Evolutionary conservation across 768 basidiomycete genomes (phyloP).

Genomic region (Hirschioporus abietinus): DNA sequence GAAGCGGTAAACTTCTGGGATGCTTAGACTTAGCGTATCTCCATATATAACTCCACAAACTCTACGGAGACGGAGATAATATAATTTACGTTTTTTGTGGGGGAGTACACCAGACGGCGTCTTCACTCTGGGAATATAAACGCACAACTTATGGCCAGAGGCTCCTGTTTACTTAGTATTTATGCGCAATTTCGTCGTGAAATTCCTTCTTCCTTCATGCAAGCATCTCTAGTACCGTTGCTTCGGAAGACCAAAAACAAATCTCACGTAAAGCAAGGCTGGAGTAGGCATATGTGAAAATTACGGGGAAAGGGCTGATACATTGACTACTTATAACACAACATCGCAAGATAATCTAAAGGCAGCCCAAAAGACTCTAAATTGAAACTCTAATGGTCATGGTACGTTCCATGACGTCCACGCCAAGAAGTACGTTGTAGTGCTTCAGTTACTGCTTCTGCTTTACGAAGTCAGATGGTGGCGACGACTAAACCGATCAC

Average conservation of each 20-base stretch:
- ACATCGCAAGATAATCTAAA: background rate
- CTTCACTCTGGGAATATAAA: too few species aligned
- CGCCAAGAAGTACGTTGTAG: too few species aligned
- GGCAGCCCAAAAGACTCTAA: background rate
- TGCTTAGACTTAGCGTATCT: slow-evolving; percentile 15
- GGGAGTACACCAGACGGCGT: too few species aligned
- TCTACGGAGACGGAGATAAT: background rate
- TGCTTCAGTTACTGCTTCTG: too few species aligned
- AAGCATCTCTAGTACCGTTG: too few species aligned
- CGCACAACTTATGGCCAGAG: too few species aligned
- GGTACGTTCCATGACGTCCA: background rate
- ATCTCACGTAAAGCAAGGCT: too few species aligned
- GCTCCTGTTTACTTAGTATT: too few species aligned
- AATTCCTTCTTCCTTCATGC: too few species aligned
- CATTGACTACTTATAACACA: background rate
- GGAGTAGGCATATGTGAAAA: background rate
- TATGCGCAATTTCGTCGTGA: too few species aligned
- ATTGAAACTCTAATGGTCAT: background rate
- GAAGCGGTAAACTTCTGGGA: slow-evolving; percentile 41
- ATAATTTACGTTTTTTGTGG: background rate
- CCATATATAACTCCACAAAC: slow-evolving; percentile 1
- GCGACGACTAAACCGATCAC: background rate
- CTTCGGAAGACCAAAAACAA: too few species aligned
- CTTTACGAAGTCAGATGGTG: too few species aligned
- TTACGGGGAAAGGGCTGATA: background rate